Evolutionary conservation across 163 green algal species (phyloP).

Genomic region (Scenedesmus sp.): DNA sequence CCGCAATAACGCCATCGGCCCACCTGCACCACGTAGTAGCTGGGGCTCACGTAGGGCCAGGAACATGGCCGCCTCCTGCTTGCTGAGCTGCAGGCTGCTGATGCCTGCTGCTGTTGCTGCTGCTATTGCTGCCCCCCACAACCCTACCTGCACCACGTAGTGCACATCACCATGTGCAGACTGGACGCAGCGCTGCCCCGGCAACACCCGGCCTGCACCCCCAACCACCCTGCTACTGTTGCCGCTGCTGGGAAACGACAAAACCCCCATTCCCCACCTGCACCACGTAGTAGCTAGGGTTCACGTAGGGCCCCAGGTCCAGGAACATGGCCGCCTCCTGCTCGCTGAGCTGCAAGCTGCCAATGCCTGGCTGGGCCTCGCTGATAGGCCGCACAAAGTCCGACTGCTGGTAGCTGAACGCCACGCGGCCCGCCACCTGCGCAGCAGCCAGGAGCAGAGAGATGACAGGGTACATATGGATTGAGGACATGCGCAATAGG

Average conservation of each 20-base stretch:
- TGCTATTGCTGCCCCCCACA: too few relatives aligned
- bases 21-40: slow-evolving; percentile 79
- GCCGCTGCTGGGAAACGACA: not conserved
- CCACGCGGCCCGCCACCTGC: slow-evolving; percentile 51
- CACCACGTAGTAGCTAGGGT: slow-evolving; percentile 81
- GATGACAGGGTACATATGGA: too few relatives aligned
- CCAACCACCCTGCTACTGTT: not conserved
- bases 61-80: slow-evolving; percentile 70
- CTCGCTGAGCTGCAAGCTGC: slow-evolving; percentile 56
- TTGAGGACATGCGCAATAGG: too few relatives aligned
- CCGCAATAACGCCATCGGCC: not conserved
- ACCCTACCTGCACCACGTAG: too few relatives aligned
- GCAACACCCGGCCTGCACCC: not conserved
- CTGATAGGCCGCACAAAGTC: slow-evolving; percentile 82
- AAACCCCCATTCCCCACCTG: slow-evolving; percentile 42
- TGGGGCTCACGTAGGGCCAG: slow-evolving; percentile 83
- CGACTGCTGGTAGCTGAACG: slow-evolving; percentile 60
- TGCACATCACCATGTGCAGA: too few relatives aligned
- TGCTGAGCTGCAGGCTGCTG: slow-evolving; percentile 54
- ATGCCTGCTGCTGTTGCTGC: not conserved
- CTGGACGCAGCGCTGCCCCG: too few relatives aligned
- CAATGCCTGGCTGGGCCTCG: not conserved
- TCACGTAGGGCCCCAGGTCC: slow-evolving; percentile 84
- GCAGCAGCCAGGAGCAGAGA: too few relatives aligned
- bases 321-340: slow-evolving; percentile 74